Percentiles rank a stretch among this genome's conserved stretches.
Conservation (phyloP, 108 stramenopile species). For the Licmophora abbreviata region DNA sequence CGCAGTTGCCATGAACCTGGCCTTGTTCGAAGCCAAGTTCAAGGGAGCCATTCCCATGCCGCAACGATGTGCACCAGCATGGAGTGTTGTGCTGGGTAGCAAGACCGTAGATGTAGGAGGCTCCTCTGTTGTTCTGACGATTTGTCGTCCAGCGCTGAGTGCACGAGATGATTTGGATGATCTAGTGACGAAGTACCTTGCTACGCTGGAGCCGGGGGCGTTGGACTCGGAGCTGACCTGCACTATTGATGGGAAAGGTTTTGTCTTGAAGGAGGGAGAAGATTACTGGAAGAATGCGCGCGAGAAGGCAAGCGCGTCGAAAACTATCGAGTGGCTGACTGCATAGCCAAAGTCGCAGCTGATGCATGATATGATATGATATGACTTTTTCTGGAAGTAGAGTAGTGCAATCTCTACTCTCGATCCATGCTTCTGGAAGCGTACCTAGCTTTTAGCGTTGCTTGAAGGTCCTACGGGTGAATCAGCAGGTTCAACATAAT, state of each 20-base stretch:
- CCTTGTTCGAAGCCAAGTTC: slow-evolving; percentile 64
- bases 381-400: too few species aligned
- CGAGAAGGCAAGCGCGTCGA: slow-evolving; percentile 47
- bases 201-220: slow-evolving; percentile 40
- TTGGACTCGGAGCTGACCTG: slow-evolving; percentile 18
- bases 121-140: slow-evolving; percentile 55
- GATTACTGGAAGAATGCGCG: slow-evolving; percentile 67
- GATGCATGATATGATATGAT: too few species aligned
- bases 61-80: slow-evolving; percentile 52
- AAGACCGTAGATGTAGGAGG: slow-evolving; percentile 73
- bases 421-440: too few species aligned
- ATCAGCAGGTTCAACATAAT: too few species aligned
- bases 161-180: slow-evolving; percentile 53
- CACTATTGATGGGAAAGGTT: slow-evolving; percentile 48
- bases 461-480: too few species aligned
- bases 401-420: too few species aligned
- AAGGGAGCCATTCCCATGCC: slow-evolving; percentile 79
- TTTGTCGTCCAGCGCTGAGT: slow-evolving; percentile 70
- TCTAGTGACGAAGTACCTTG: slow-evolving; percentile 37
- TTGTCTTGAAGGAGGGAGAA: slow-evolving; percentile 48
- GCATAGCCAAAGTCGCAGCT: too few species aligned
- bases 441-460: too few species aligned
- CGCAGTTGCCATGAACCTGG: slow-evolving; percentile 65
- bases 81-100: slow-evolving; percentile 54
- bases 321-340: slow-evolving; percentile 47